Evolutionary conservation across 768 basidiomycete species (phyloP).

Genomic region (Tricholoma furcatifolium): DNA sequence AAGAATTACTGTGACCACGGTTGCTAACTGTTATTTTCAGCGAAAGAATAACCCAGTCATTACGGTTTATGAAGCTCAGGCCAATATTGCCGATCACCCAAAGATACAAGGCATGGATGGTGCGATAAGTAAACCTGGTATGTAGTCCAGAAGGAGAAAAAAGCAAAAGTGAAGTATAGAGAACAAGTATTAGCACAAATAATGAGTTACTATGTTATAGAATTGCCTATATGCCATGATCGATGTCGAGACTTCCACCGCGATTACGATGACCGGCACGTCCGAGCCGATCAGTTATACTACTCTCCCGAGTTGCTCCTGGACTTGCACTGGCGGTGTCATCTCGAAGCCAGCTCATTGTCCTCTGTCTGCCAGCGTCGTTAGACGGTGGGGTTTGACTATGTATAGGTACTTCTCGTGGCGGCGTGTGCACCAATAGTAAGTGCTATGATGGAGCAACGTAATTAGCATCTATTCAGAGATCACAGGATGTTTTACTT

Average conservation of each 20-base stretch:
- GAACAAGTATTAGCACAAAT: background rate
- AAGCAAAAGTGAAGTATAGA: constrained; percentile 5
- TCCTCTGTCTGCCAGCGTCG: constrained; percentile 33
- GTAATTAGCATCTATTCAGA: constrained; percentile 1
- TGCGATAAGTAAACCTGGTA: constrained; percentile 46
- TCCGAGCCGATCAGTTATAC: constrained; percentile 21
- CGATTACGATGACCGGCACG: constrained; percentile 16
- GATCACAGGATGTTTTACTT: constrained; percentile 12
- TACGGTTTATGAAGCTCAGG: constrained; percentile 85
- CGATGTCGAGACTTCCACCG: constrained; percentile 24
- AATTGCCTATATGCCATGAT: constrained; percentile 8
- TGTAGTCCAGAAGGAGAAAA: constrained; percentile 11
- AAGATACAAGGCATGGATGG: constrained; percentile 82
- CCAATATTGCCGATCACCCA: constrained; percentile 84
- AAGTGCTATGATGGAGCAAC: constrained; percentile 41
- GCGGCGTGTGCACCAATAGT: constrained; percentile 65
- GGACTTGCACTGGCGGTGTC: constrained; percentile 1
- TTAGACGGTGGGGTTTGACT: constrained; percentile 28
- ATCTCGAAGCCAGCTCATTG: constrained; percentile 36
- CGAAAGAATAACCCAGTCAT: constrained; percentile 76
- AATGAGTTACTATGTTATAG: background rate
- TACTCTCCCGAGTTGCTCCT: constrained; percentile 22
- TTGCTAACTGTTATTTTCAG: constrained; percentile 35
- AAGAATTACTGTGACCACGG: background rate
- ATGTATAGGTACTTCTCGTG: constrained; percentile 43